Evolutionary conservation across 768 basidiomycete genomes (phyloP).

Genomic region (Amanita subjunquillea): DNA sequence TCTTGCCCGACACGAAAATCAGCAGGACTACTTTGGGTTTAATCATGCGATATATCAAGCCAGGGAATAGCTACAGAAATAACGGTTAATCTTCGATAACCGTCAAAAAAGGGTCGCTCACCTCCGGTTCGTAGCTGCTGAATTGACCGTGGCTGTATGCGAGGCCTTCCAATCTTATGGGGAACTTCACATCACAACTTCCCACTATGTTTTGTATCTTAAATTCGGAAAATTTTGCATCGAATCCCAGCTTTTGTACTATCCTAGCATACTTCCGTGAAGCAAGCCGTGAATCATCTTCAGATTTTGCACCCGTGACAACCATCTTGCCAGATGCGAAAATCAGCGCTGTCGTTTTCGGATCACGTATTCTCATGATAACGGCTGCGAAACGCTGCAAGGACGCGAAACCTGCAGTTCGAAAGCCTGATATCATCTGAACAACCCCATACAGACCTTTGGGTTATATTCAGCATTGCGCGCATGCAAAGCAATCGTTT

Average conservation of each 20-base stretch:
- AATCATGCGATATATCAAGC: conserved; percentile 98
- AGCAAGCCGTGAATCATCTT: conserved; percentile 93
- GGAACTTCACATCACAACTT: conserved; percentile 97
- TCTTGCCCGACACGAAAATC: conserved; percentile 99
- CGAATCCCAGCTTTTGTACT: conserved; percentile 98
- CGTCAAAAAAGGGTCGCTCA: conserved; percentile 23
- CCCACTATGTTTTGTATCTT: conserved; percentile 99
- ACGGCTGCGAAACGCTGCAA: conserved; percentile 98
- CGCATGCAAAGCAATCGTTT: conserved; percentile 97
- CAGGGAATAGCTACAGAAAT: conserved; percentile 81
- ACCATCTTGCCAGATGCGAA: conserved; percentile 99
- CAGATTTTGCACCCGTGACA: conserved; percentile 97
- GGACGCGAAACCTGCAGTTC: conserved; percentile 49
- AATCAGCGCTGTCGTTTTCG: conserved; percentile 98
- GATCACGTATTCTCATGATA: conserved; percentile 99
- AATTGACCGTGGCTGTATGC: conserved; percentile 98
- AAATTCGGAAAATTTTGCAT: conserved; percentile 98
- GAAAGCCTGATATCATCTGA: conserved; percentile 38
- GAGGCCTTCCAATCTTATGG: conserved; percentile 93
- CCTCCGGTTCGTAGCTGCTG: conserved; percentile 97
- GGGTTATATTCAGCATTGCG: conserved; percentile 99
- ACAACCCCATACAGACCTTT: conserved; percentile 73
- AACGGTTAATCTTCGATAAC: conserved; percentile 6
- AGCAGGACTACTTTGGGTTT: conserved; percentile 98
- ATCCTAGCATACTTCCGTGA: conserved; percentile 99